Base-by-base conservation (phyloP, 495 filamentous ascomycete species). In the Podospora anserina region DNA sequence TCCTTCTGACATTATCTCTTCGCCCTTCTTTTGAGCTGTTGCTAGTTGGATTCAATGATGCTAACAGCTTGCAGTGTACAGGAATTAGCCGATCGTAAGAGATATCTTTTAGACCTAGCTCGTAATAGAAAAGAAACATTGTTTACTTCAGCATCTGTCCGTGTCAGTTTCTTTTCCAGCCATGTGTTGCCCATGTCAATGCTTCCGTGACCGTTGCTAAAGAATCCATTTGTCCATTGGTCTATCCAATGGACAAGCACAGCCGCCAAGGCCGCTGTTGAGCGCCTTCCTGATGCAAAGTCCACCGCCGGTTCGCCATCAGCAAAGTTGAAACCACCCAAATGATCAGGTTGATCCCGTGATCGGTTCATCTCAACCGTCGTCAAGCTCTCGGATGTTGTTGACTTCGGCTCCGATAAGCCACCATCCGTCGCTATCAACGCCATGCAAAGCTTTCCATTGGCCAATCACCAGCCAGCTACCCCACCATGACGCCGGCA, bases 381-480 rank as follows among this genome's bases (percentile, higher is more conserved):
- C 39, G 39, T 49, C 39, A 49, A 49, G 39, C 39, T 49, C 39
- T 49, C 9, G 39, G 39, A 9, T 49, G 39, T 11, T 49, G 39
- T 49, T 3, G 15, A 49, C 39, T 49, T 49, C 39, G 39, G 39
- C 39, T 49, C 39, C 2, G 39, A 49, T 49, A 49, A 49, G 39
- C 39, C 7, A 16, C 2, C 2, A 32, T 49, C 39, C 15, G 39
- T 49, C 39, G 39, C 39, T 49, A 49, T 49, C 30, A 18, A 18
- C 16, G 19, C 26, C 6, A 61, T 7, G 30, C 26, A 58, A 28
- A 11, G 3, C 5, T 34, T n/a, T 11, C 58, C 4, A 70, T 74
- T 75, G 69, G 74, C 62, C 71, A 75, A 75, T 75, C 18, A 56
- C 4, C 6, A 28, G 1, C 28, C 55, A 58, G 28, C 49, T 15